phyloP scores from a whole-genome alignment of 2,329 filamentous ascomycete species.

The Clarireedia hainanense region DNA sequence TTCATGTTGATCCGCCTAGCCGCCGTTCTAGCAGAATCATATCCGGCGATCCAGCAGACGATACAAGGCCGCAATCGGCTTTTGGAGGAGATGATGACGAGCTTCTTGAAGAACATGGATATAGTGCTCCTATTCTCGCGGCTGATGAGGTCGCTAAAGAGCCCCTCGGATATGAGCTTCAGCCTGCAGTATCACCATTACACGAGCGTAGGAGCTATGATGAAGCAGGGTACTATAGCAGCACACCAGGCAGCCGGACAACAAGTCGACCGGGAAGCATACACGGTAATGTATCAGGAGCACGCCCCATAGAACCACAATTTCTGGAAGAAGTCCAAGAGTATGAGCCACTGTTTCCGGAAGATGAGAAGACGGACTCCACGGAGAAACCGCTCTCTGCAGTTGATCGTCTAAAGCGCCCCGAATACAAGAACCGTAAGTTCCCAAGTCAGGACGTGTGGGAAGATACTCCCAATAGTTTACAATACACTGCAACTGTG shows the following conservation, averaged over 20 bases:
- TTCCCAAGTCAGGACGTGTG: slow-evolving; percentile 96
- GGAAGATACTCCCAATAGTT: slow-evolving; percentile 89
- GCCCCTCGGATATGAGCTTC: slow-evolving; percentile 57
- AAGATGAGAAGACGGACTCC: slow-evolving; percentile 51
- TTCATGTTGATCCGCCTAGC: slow-evolving; percentile 68
- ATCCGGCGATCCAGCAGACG: slow-evolving; percentile 33
- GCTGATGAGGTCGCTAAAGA: slow-evolving; percentile 79
- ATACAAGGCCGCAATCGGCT: slow-evolving; percentile 38
- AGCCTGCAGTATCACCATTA: slow-evolving; percentile 74
- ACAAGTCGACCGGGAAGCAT: slow-evolving; percentile 57
- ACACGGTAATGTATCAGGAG: slow-evolving; percentile 46
- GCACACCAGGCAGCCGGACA: slow-evolving; percentile 36
- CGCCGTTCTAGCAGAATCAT: slow-evolving; percentile 38
- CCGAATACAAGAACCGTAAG: slow-evolving; percentile 49
- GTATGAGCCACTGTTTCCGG: slow-evolving; percentile 90
- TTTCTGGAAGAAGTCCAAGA: slow-evolving; percentile 84
- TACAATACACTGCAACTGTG: slow-evolving; percentile 72
- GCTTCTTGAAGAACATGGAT: slow-evolving; percentile 51
- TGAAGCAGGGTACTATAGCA: slow-evolving; percentile 43
- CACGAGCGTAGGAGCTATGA: slow-evolving; percentile 56
- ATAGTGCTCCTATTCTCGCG: slow-evolving; percentile 76
- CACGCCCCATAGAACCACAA: slow-evolving; percentile 44
- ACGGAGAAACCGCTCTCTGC: slow-evolving; percentile 42
- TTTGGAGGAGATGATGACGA: slow-evolving; percentile 37
- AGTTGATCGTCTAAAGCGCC: slow-evolving; percentile 47